Evolutionary conservation across 305 asterid species (phyloP).

Genomic region (Lippia alba): DNA sequence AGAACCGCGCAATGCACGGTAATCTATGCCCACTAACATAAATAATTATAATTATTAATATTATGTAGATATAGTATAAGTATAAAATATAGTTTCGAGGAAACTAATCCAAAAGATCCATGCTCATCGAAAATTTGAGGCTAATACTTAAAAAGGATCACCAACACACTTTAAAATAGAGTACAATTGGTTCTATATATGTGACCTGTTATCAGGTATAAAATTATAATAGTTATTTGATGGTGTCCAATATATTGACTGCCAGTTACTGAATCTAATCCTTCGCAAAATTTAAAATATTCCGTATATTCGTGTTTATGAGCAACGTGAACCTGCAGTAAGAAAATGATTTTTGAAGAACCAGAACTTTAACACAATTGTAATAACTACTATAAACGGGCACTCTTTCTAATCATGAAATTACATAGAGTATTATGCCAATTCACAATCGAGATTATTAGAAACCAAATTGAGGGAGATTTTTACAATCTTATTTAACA

Average conservation of each 20-base stretch:
- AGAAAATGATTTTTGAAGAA: too few species aligned
- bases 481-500: background rate
- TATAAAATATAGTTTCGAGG: too few species aligned
- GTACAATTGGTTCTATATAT: background rate
- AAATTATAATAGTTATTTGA: background rate
- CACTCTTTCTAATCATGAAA: background rate
- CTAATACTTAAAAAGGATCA: too few species aligned
- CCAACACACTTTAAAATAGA: too few species aligned
- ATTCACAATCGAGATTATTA: background rate
- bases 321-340: conserved; percentile 40
- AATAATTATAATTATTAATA: too few species aligned
- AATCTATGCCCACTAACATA: too few species aligned
- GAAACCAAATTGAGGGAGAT: background rate
- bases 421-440: background rate
- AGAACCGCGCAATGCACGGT: too few species aligned
- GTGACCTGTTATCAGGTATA: background rate
- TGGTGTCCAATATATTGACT: background rate
- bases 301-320: conserved; percentile 59
- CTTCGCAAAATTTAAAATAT: too few species aligned
- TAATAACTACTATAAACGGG: background rate
- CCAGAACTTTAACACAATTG: conserved; percentile 14
- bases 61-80: too few species aligned
- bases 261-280: too few species aligned
- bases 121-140: too few species aligned
- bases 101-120: too few species aligned